Percentiles rank a stretch among this genome's conserved stretches.
Conservation (phyloP, 805 yeast species). For the Suhomyces prunicola region DNA sequence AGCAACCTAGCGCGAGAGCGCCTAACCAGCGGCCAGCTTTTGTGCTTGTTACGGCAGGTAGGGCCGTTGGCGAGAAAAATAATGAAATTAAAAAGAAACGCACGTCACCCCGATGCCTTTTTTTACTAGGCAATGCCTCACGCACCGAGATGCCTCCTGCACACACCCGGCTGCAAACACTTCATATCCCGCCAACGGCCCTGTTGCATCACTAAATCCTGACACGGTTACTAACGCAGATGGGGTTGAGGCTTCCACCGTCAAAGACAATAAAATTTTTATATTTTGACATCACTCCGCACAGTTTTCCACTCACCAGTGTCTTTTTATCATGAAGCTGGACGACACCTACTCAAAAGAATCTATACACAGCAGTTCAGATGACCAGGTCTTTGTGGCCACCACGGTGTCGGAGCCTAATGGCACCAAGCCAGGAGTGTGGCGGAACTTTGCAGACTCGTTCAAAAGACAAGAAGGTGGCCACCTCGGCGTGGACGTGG, state of each 20-base stretch:
- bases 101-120: background rate
- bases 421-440: constrained; percentile 6
- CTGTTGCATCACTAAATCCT: background rate
- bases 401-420: background rate
- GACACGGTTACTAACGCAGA: background rate
- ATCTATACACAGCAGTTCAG: background rate
- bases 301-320: background rate
- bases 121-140: background rate
- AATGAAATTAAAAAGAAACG: background rate
- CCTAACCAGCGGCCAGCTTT: background rate
- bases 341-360: background rate
- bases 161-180: background rate
- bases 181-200: background rate
- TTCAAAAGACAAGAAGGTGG: constrained; percentile 22
- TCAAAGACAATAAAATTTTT: background rate
- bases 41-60: background rate
- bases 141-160: background rate
- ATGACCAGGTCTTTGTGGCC: background rate
- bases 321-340: background rate
- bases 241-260: background rate
- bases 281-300: background rate
- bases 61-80: background rate
- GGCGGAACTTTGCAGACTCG: constrained; percentile 27
- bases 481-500: constrained; percentile 6
- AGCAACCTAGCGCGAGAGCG: background rate